Base-by-base conservation (phyloP, 768 basidiomycete genomes). In the Calocera cornea region DNA sequence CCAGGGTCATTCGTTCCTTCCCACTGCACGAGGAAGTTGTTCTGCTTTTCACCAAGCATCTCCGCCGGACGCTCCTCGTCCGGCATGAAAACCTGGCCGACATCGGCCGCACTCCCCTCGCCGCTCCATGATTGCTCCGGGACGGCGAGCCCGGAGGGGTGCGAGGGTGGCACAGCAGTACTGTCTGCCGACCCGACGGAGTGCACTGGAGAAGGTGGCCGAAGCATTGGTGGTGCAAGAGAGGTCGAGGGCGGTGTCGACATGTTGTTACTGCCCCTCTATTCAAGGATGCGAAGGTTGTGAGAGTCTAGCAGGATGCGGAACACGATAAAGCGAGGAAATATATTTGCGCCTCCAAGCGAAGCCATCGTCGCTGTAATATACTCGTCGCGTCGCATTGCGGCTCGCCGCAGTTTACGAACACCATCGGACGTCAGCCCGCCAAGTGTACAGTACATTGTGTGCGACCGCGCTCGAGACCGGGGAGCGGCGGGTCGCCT, bases 1-100 rank as follows among this genome's bases (percentile, higher is more conserved):
- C 65, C 69, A 7, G 67, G 67, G 44, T 70, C 69, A 27, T 70
- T 54, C 14, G 63, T 68, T 1, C 69, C 69, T 34, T 69, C 66
- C 69, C 69, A 69, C 2, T 66, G 54, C 17, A 69, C 69, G 38
- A 68, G 54, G 66, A 41, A 64, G 11, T 67, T 17, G 22, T 41
- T 67, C 2, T 16, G 24, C 54, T 60, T 60, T 27, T 60, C 54
- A 27, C 31, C 31, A 2, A 7, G 24, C 31, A 60, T 22, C 27
- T 27, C 54, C 22, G 2, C 27, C 14, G 54, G 54, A 10, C 54
- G 54, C 54, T 60, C 54, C 54, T 60, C 54, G 31, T 60, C 54
- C 16, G 31, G 27, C 54, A 60, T 60, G 54, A 60, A 60, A 2
- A 60, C 54, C 31, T 60, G 14, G 54, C 54, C 54, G 31, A 60